Conservation (phyloP, 78 protist genomes). For the Dictyostelium intermedium region DNA sequence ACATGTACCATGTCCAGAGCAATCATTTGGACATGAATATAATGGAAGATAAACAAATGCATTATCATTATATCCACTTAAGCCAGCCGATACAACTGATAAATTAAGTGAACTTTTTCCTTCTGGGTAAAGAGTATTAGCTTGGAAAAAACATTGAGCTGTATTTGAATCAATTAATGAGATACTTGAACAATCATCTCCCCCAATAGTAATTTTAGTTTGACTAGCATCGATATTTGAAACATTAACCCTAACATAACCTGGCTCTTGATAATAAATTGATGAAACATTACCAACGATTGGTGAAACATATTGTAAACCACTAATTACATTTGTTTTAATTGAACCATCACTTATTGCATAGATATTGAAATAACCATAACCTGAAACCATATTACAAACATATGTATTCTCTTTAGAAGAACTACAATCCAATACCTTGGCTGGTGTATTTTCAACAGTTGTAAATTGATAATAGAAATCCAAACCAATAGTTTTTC, state of each 20-base stretch:
- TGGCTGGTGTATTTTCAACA: background rate
- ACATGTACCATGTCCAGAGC: conserved; percentile 8
- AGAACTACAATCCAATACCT: background rate
- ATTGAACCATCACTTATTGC: background rate
- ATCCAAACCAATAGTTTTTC: background rate
- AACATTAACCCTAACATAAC: background rate
- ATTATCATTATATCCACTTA: background rate
- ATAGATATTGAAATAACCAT: background rate
- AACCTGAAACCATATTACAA: background rate
- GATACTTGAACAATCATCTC: background rate
- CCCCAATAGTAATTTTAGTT: background rate
- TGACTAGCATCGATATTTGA: background rate
- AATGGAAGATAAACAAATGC: background rate
- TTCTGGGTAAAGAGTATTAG: background rate
- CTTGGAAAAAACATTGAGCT: background rate
- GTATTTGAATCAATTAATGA: background rate
- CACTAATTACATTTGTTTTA: background rate
- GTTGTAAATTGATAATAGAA: background rate
- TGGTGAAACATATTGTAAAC: conserved; percentile 1
- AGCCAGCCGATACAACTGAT: background rate
- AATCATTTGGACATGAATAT: background rate
- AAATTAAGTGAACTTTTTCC: background rate
- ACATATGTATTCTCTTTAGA: background rate
- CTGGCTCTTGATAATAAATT: background rate
- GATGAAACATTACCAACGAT: background rate